Conservation (phyloP, 495 filamentous ascomycete species). For the Jackrogersella minutella region DNA sequence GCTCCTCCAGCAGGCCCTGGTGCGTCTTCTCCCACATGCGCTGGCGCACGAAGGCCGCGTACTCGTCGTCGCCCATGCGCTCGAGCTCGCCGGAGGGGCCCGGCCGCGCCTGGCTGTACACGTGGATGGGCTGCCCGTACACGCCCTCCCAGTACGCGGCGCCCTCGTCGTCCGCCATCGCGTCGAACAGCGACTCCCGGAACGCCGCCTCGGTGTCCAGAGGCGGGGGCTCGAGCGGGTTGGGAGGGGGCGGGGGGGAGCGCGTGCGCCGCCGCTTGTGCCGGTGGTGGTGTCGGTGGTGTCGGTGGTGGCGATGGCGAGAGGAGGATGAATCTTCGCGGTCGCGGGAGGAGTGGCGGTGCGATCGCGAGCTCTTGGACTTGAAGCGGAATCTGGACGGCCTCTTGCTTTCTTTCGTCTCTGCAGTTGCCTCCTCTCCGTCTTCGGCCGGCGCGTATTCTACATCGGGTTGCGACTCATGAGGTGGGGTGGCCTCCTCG, state of each 20-base stretch:
- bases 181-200: conserved; percentile 96
- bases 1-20: conserved; percentile 66
- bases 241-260: conserved; percentile 43
- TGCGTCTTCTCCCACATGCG: conserved; percentile 95
- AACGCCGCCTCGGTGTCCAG: conserved; percentile 77
- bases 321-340: conserved; percentile 14
- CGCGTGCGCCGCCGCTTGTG: conserved; percentile 45
- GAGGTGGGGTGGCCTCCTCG: conserved; percentile 23
- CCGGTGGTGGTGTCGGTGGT: conserved; percentile 43
- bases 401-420: conserved; percentile 37
- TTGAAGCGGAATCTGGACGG: conserved; percentile 69
- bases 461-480: conserved; percentile 22
- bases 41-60: conserved; percentile 79
- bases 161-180: conserved; percentile 97
- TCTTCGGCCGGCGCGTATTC: conserved; percentile 13
- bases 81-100: conserved; percentile 69
- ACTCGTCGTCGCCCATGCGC: conserved; percentile 90
- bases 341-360: conserved; percentile 29
- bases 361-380: conserved; percentile 42
- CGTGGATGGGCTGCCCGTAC: conserved; percentile 87
- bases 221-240: conserved; percentile 62
- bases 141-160: conserved; percentile 93
- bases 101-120: conserved; percentile 39
- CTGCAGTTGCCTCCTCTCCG: conserved; percentile 20
- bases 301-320: conserved; percentile 33